Evolutionary conservation across 352 stramenopile species (phyloP).

Genomic region (Globisporangium abappressorium): DNA sequence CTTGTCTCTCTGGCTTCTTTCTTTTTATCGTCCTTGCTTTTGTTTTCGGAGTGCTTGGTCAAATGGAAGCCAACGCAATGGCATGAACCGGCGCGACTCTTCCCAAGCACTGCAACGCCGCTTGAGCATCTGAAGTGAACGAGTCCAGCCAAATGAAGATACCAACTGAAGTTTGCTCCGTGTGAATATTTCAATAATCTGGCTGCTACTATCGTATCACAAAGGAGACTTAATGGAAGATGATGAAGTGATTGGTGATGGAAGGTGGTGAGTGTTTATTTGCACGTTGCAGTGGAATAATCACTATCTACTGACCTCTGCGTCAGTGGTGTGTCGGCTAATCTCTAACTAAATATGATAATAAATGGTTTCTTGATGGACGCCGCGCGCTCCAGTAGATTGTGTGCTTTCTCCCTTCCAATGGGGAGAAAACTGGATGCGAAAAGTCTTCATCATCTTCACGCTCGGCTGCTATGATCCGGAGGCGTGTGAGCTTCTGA

Average conservation of each 20-base stretch:
- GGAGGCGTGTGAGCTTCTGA: neutral
- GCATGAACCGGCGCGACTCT: conserved; percentile 2
- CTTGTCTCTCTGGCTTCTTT: neutral
- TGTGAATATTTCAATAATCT: neutral
- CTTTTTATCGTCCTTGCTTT: neutral
- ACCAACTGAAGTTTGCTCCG: neutral
- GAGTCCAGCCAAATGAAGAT: neutral
- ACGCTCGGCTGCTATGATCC: neutral
- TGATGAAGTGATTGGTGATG: neutral
- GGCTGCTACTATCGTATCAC: neutral
- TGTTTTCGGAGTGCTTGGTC: neutral
- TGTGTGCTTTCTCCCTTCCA: conserved; percentile 7
- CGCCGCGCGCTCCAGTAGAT: conserved; percentile 1
- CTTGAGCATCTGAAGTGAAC: neutral
- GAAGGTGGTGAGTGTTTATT: neutral
- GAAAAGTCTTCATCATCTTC: neutral
- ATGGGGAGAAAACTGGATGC: conserved; percentile 9
- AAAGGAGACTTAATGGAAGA: neutral
- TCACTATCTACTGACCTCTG: neutral
- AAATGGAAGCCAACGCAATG: neutral
- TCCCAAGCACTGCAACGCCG: neutral
- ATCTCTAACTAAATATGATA: conserved; percentile 14
- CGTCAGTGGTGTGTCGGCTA: conserved; percentile 3
- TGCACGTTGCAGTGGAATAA: neutral
- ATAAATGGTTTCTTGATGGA: conserved; percentile 3